Base-by-base conservation (phyloP, 495 filamentous ascomycete genomes). In the Rhypophila decipiens region DNA sequence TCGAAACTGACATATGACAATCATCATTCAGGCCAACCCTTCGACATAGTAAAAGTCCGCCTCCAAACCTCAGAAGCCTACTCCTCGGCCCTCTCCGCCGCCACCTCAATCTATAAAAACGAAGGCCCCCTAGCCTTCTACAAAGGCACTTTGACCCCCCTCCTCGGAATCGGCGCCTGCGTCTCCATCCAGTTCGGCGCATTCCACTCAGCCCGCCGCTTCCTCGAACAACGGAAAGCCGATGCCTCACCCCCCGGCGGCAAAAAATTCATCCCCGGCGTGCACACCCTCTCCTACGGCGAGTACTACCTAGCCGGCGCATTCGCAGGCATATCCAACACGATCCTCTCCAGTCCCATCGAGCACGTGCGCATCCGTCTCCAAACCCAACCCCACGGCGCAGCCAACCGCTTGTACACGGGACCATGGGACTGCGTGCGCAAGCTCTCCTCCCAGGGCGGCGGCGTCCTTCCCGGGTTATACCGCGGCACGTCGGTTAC, bases 1-100 rank as follows among this genome's bases (percentile, higher is more conserved):
- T 33, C 22, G 12, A 1, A 10, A 29, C n/a, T 18, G 10, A 40
- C 19, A 20, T 20, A 13, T 5, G 2, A 24, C 42, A 15, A 22
- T 41, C 45, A 11, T 9, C n/a, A 23, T 29, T 17, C 44, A 61
- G 91, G 91, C 59, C 91, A 97, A 74, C 91, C 91, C 42, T 96
- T 97, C 67, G 93, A 98, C 74, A 98, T 98, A 41, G 86, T 98
- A 64, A 98, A 98, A 76, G 94, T 98, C 50, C 86, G 93, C 34
- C 76, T 98, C 20, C 93, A 98, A 69, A 98, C 93, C 11, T 87
- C 82, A 38, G 80, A 75, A 17, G 74, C 86, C 53, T 94, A 96
- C 74, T 73, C 76, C 48, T 84, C 77, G 58, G 93, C 93, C 37
- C 64, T 90, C 24, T 77, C 89, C 55, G 85, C 85, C 50, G 93